Evolutionary conservation across 768 basidiomycete species (phyloP).

Genomic region (Clavulina sp.): DNA sequence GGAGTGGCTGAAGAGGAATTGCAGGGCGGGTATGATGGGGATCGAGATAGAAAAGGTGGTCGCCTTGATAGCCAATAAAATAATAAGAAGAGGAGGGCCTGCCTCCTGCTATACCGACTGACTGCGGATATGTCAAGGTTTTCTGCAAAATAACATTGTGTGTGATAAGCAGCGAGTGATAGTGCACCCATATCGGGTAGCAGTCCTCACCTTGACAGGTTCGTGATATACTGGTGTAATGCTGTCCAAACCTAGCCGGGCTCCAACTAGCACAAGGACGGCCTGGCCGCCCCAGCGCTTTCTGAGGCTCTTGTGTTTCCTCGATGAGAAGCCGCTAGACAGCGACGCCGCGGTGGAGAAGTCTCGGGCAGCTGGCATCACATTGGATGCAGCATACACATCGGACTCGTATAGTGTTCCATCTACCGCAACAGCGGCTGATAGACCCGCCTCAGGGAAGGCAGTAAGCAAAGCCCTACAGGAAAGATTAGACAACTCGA

Average conservation of each 20-base stretch:
- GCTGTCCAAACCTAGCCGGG: conserved; percentile 77
- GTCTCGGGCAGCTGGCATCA: not conserved
- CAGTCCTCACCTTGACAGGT: conserved; percentile 55
- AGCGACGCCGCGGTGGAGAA: conserved; percentile 8
- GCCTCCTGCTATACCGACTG: conserved; percentile 91
- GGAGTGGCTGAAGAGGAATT: conserved; percentile 54
- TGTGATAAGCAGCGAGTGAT: not conserved
- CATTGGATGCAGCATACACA: conserved; percentile 57
- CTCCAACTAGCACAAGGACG: conserved; percentile 72
- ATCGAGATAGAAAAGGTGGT: conserved; percentile 70
- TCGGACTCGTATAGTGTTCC: conserved; percentile 70
- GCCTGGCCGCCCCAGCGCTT: conserved; percentile 59
- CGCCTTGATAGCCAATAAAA: conserved; percentile 84
- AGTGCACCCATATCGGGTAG: not conserved
- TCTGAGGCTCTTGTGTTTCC: not conserved
- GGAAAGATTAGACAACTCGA: not conserved
- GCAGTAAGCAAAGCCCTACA: conserved; percentile 53
- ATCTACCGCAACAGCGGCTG: conserved; percentile 71
- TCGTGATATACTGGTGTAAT: conserved; percentile 94
- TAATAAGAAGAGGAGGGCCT: conserved; percentile 96
- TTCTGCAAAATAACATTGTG: conserved; percentile 26
- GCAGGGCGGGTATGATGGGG: conserved; percentile 65
- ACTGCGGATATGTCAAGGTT: conserved; percentile 86
- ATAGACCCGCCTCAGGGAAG: conserved; percentile 65
- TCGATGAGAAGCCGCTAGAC: not conserved